Evolutionary conservation across 179 eudicot genomes (phyloP).

Genomic region (Dionaea muscipula): DNA sequence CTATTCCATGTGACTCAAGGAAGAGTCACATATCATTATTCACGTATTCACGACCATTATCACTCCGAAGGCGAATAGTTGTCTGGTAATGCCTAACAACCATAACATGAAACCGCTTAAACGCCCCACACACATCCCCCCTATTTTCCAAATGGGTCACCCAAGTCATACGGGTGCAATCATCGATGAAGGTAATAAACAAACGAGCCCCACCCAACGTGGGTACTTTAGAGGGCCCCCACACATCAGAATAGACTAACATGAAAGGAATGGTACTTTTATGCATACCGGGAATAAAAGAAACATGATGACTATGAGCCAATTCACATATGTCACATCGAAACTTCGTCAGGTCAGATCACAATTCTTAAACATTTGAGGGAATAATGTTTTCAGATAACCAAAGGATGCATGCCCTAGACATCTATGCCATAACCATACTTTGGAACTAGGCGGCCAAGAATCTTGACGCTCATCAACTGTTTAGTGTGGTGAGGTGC

Average conservation of each 20-base stretch:
- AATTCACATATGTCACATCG: slow-evolving; percentile 13
- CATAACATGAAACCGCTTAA: not conserved
- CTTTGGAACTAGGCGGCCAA: not conserved
- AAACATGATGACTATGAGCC: slow-evolving; percentile 9
- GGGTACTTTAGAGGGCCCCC: not conserved
- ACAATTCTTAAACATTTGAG: slow-evolving; percentile 12
- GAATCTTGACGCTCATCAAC: not conserved
- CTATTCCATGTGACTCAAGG: not conserved
- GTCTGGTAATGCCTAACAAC: not conserved
- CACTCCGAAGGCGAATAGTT: not conserved
- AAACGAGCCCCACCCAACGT: not conserved
- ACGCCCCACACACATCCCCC: not conserved
- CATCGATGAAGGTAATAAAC: slow-evolving; percentile 3
- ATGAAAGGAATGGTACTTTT: not conserved
- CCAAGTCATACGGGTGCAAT: not conserved
- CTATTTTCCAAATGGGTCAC: not conserved
- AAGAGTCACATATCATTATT: not conserved
- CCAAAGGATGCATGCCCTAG: slow-evolving; percentile 17
- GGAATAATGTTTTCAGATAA: slow-evolving; percentile 12
- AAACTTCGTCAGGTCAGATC: slow-evolving; percentile 5
- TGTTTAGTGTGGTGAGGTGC: not conserved
- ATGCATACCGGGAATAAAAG: not conserved
- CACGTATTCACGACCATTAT: not conserved
- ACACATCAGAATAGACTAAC: no score
- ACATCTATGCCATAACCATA: slow-evolving; percentile 16